A percentile compares a stretch with the other conserved stretches of the same genome.
These are phyloP conservation scores for Tolypocladium sp. DNA, from an alignment of 2,329 filamentous ascomycete species.

Conservation along the genomic window DNA sequence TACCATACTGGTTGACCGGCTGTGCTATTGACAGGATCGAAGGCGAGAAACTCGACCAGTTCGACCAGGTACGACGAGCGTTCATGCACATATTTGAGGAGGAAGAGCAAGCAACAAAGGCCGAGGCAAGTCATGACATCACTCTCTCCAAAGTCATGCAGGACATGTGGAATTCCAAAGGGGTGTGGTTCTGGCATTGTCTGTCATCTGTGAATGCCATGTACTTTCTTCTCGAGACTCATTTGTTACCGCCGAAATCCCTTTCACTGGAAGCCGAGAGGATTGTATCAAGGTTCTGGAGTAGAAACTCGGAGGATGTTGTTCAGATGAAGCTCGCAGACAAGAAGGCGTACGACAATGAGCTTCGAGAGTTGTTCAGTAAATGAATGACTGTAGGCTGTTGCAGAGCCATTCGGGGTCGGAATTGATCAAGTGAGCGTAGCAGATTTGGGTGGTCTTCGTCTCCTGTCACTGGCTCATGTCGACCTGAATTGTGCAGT, in stretches of 20 bases:
- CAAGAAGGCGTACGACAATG: constrained; percentile 4
- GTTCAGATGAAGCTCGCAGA: constrained; percentile 6
- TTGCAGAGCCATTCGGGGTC: too few species aligned
- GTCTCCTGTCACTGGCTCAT: too few species aligned
- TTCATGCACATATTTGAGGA: constrained; percentile 10
- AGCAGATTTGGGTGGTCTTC: too few species aligned
- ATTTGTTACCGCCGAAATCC: constrained; percentile 1
- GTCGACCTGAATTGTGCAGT: too few species aligned
- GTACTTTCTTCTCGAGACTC: constrained; percentile 6
- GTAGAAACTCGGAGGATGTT: constrained; percentile 3
- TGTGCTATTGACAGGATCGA: constrained; percentile 8
- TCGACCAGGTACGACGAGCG: constrained; percentile 6
- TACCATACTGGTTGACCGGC: constrained; percentile 13
- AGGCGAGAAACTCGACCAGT: constrained; percentile 7
- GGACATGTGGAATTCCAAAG: constrained; percentile 10
- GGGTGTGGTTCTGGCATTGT: constrained; percentile 11
- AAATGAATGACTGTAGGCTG: not conserved
- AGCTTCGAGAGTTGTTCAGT: constrained; percentile 1
- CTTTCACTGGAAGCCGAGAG: constrained; percentile 3
- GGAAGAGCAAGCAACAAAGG: constrained; percentile 4
- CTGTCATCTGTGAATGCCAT: constrained; percentile 6
- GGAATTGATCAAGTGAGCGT: not conserved
- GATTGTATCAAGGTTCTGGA: constrained; percentile 6
- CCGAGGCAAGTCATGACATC: constrained; percentile 1
- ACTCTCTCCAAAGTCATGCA: constrained; percentile 7